Percentiles rank a stretch among this genome's conserved stretches.
Evolutionary conservation across 768 basidiomycete species (phyloP).

Genomic region (Mycena galericulata): DNA sequence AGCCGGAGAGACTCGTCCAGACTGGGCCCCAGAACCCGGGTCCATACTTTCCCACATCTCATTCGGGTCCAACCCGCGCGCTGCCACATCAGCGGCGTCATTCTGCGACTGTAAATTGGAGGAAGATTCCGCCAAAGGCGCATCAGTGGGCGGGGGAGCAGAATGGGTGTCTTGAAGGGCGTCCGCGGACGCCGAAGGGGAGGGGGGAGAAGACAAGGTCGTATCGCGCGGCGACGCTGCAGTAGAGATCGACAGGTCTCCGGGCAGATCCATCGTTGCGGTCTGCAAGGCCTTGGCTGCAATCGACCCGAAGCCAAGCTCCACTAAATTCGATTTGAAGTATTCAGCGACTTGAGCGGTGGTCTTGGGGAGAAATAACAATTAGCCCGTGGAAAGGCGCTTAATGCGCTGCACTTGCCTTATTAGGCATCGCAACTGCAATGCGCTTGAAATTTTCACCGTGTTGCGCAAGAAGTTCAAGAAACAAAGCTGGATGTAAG

Average conservation of each 20-base stretch:
- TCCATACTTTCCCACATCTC: slow-evolving; percentile 33
- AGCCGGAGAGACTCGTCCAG: neutral
- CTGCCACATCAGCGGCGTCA: neutral
- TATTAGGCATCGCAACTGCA: slow-evolving; percentile 73
- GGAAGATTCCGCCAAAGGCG: neutral
- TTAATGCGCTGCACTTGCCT: slow-evolving; percentile 49
- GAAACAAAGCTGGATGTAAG: slow-evolving; percentile 57
- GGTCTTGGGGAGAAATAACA: slow-evolving; percentile 55
- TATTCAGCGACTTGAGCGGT: slow-evolving; percentile 66
- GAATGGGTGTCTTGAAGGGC: neutral
- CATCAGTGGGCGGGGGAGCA: neutral
- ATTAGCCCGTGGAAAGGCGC: neutral
- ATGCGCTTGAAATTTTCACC: slow-evolving; percentile 79
- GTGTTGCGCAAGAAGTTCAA: slow-evolving; percentile 67
- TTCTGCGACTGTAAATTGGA: neutral
- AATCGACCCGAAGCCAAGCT: slow-evolving; percentile 56
- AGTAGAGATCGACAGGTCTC: slow-evolving; percentile 2
- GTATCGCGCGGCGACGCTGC: slow-evolving; percentile 9
- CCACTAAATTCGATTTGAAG: slow-evolving; percentile 57
- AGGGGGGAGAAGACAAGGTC: slow-evolving; percentile 14
- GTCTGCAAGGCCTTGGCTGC: slow-evolving; percentile 40
- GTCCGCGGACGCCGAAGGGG: slow-evolving; percentile 2
- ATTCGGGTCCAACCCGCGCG: slow-evolving; percentile 17
- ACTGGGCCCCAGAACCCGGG: slow-evolving; percentile 22
- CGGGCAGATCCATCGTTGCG: neutral